These are phyloP conservation scores for Zygosaccharomyces kombuchaensis DNA, from an alignment of 805 yeast genomes.

Conservation along the genomic window DNA sequence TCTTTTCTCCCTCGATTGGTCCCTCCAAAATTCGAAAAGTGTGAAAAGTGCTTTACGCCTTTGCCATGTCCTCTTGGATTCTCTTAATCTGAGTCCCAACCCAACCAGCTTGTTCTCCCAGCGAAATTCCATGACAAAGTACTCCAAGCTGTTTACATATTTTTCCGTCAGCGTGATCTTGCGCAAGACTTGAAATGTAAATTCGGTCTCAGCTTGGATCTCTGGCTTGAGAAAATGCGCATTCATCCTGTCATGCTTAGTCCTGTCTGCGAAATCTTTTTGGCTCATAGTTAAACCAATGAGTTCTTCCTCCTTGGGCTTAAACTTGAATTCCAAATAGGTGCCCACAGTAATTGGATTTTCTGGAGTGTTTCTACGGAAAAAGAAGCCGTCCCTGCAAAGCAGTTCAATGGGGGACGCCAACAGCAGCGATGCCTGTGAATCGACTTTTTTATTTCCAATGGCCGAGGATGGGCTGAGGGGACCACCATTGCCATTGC, in stretches of 20 bases:
- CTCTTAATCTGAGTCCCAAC: conserved; percentile 31
- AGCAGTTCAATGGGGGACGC: conserved; percentile 32
- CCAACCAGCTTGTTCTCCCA: conserved; percentile 36
- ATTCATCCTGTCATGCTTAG: conserved; percentile 29
- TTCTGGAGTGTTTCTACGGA: conserved; percentile 24
- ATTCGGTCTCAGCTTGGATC: conserved; percentile 29
- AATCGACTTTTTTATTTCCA: conserved; percentile 5
- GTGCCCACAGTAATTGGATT: conserved; percentile 32
- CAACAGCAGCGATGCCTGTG: conserved; percentile 19
- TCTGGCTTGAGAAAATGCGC: conserved; percentile 30
- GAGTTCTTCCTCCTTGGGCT: conserved; percentile 31
- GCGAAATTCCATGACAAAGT: conserved; percentile 35
- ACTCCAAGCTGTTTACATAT: conserved; percentile 35
- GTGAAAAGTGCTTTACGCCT: conserved; percentile 36
- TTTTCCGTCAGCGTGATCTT: conserved; percentile 32
- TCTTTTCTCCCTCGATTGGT: conserved; percentile 34
- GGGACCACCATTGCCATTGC: conserved; percentile 10
- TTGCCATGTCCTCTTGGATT: conserved; percentile 37
- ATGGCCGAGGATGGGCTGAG: neutral
- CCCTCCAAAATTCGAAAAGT: conserved; percentile 37
- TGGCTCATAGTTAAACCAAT: conserved; percentile 19
- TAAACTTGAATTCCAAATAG: conserved; percentile 31
- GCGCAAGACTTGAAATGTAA: conserved; percentile 26
- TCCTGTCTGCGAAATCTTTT: conserved; percentile 17
- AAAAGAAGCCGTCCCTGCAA: conserved; percentile 33